These are phyloP conservation scores for Crithidia expoeki DNA, from an alignment of 208 protist species.

Conservation along the genomic window DNA sequence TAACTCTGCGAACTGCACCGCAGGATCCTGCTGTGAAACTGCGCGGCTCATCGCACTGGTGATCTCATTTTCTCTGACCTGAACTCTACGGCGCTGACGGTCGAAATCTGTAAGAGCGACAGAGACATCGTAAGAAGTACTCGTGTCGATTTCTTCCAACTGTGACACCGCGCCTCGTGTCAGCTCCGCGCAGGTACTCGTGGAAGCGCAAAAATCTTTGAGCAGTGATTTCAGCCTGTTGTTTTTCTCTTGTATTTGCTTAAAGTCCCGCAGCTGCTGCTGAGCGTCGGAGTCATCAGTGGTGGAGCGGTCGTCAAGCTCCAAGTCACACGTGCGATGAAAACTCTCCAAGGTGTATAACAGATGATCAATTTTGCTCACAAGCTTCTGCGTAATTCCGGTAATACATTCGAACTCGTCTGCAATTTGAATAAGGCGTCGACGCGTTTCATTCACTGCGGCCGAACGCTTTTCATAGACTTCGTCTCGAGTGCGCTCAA, in stretches of 20 bases:
- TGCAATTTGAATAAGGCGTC: constrained; percentile 48
- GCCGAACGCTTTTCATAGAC: constrained; percentile 47
- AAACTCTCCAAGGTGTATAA: constrained; percentile 46
- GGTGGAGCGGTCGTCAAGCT: constrained; percentile 36
- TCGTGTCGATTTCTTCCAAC: constrained; percentile 39
- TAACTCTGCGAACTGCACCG: constrained; percentile 29
- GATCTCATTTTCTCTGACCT: constrained; percentile 42
- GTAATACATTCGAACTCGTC: constrained; percentile 49
- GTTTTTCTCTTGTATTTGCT: constrained; percentile 35
- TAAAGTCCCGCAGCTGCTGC: constrained; percentile 30
- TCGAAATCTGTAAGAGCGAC: constrained; percentile 58
- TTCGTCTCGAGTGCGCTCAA: constrained; percentile 60
- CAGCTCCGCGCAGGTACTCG: constrained; percentile 39
- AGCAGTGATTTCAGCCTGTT: constrained; percentile 31
- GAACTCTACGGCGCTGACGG: constrained; percentile 43
- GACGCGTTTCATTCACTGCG: constrained; percentile 43
- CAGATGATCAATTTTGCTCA: constrained; percentile 37
- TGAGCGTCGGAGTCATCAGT: constrained; percentile 12
- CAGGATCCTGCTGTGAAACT: constrained; percentile 11
- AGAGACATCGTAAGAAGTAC: constrained; percentile 37
- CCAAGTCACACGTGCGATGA: constrained; percentile 58
- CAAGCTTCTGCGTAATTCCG: constrained; percentile 29
- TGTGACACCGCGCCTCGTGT: constrained; percentile 39
- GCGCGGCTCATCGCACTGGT: constrained; percentile 7
- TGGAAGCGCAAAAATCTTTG: constrained; percentile 33